Base-by-base conservation (phyloP, 176 grass and related monocot genomes). In the Aegilops longissima region DNA sequence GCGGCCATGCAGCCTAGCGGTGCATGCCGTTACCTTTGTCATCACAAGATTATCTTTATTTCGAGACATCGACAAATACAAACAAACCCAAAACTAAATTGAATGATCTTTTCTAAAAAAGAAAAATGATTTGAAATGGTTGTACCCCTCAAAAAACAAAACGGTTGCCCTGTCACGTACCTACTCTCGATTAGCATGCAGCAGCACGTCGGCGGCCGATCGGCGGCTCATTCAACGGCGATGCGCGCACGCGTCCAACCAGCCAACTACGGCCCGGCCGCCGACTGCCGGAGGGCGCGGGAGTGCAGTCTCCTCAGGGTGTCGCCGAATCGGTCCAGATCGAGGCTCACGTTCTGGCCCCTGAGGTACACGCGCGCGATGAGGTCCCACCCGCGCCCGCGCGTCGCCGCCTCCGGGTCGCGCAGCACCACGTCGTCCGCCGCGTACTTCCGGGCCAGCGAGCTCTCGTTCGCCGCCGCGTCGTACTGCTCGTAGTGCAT, bases 291-390 rank as follows among this genome's bases (percentile, higher is more conserved):
- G 0, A 70, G 0, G 6, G 82, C 90, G 18, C 64, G 85, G 8
- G 77, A 3, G 82, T 91, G 86, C 77, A 91, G 3, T 9, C 8
- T 29, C 4, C 9, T 9, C 2, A 97, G 76, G 21, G 84, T 73
- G 5, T 86, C 23, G 3, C 85, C 21, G 61, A 97, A 85, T 49
- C 92, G 66, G 14, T 9, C 35, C 0, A 90, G 23, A 75, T 97
- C 91, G 0, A 97, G 77, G 54, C n/a, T 92, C 29, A 97, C 89
- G 84, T 97, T 93, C 86, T 97, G 94, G 0, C 85, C 91, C 4
- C 79, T 1, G 5, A 97, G 87, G 81, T 94, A 97, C 5, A 93
- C 49, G 21, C 74, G 14, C 8, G 52, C 69, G 6, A 84, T 88
- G 6, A 87, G 8, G 2, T 44, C 23, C 94, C 94, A 96, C 2